Percentiles rank a stretch among this genome's conserved stretches.
Conservation (phyloP, 148 eudicot species). For the Amaranthus hypochondriacus region DNA sequence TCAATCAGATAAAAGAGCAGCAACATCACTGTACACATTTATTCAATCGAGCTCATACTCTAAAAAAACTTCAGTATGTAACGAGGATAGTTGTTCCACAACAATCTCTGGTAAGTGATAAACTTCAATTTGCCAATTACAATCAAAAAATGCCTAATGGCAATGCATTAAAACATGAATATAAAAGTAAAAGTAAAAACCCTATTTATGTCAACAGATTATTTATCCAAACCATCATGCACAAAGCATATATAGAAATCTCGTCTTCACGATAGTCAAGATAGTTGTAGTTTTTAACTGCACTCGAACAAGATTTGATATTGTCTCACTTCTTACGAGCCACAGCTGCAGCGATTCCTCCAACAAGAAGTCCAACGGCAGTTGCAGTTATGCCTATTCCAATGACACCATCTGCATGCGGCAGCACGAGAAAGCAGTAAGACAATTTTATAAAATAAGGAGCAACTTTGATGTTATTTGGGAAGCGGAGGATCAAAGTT, state of each 20-base stretch:
- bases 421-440: not conserved
- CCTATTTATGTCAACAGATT: conserved; percentile 4
- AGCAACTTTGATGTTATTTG: not conserved
- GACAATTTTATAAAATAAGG: not conserved
- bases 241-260: conserved; percentile 5
- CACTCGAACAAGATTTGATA: conserved; percentile 1
- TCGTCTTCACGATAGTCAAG: conserved; percentile 11
- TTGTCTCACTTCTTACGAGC: conserved; percentile 42
- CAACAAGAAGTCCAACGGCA: conserved; percentile 75
- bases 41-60: not conserved
- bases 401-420: conserved; percentile 72
- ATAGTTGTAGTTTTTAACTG: conserved; percentile 7
- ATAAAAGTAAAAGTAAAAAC: not conserved
- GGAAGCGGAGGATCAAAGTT: not conserved
- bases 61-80: not conserved
- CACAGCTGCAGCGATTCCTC: conserved; percentile 87
- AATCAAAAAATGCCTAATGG: conserved; percentile 16
- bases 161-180: conserved; percentile 9
- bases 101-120: not conserved
- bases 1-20: not conserved
- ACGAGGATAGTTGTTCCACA: not conserved
- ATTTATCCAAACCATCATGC: conserved; percentile 5
- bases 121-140: not conserved
- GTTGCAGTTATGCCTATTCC: conserved; percentile 89
- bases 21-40: not conserved